Conservation (phyloP, 257 asterid genomes). For the Solanum tarijense region DNA sequence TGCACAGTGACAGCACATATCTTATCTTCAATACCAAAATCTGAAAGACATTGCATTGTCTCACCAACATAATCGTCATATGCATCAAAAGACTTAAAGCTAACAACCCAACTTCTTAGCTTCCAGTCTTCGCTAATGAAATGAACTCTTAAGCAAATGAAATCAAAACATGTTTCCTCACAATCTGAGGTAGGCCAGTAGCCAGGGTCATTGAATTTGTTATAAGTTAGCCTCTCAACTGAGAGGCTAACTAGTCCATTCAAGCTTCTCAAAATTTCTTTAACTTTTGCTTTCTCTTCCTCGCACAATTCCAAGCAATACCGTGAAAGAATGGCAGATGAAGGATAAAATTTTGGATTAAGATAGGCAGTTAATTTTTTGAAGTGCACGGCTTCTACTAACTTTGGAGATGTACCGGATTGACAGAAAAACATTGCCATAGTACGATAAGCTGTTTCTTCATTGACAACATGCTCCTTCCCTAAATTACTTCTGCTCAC, state of each 20-base stretch:
- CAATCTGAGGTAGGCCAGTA: neutral
- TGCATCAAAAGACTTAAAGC: neutral
- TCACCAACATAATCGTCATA: neutral
- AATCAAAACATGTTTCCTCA: neutral
- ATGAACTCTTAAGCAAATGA: neutral
- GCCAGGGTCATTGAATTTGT: neutral
- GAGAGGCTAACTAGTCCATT: neutral
- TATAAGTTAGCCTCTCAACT: neutral
- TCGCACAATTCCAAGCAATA: constrained; percentile 6
- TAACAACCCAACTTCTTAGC: neutral
- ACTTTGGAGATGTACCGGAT: neutral
- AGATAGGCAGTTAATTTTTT: neutral
- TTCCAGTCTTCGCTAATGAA: constrained; percentile 12
- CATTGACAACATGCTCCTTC: neutral
- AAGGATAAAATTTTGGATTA: neutral
- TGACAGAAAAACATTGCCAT: neutral
- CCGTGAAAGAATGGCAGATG: neutral
- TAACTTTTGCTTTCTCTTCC: neutral
- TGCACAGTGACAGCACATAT: neutral
- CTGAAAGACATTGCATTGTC: constrained; percentile 1
- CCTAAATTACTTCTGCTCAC: neutral
- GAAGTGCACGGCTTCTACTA: neutral
- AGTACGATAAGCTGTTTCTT: neutral
- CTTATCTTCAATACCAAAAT: constrained; percentile 2
- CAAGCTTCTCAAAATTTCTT: neutral